Evolutionary conservation across 164 flowering plant genomes (phyloP).

Genomic region (Vitis vinifera): DNA sequence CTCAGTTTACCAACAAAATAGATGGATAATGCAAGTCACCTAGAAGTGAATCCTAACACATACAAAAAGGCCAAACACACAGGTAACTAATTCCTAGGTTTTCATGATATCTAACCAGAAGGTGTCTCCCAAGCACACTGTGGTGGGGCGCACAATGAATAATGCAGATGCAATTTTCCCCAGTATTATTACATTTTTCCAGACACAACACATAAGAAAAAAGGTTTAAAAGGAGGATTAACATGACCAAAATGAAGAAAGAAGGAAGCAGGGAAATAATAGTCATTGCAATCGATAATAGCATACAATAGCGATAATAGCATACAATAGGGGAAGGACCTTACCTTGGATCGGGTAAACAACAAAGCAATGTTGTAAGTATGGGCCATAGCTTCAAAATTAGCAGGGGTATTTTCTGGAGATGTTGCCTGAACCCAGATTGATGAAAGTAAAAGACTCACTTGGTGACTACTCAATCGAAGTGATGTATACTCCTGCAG

Average conservation of each 20-base stretch:
- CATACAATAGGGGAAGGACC: conserved; percentile 5
- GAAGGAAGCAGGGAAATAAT: background rate
- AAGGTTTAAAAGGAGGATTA: background rate
- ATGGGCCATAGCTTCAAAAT: conserved; percentile 86
- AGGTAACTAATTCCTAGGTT: too few relatives aligned
- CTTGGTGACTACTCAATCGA: conserved; percentile 82
- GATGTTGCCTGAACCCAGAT: conserved; percentile 86
- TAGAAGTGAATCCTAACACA: too few relatives aligned
- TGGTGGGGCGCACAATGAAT: background rate
- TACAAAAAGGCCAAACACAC: too few relatives aligned
- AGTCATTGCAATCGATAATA: background rate
- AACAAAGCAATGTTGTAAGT: conserved; percentile 59
- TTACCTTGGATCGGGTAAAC: conserved; percentile 72
- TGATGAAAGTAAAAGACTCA: conserved; percentile 79
- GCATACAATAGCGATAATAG: conserved; percentile 4
- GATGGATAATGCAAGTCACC: too few relatives aligned
- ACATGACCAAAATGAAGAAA: background rate
- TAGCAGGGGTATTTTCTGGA: conserved; percentile 60
- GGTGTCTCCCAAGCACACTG: background rate
- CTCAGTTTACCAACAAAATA: too few relatives aligned
- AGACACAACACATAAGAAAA: background rate
- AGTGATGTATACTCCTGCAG: conserved; percentile 55
- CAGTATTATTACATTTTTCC: background rate
- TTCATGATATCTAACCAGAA: background rate
- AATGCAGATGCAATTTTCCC: background rate